These are phyloP conservation scores for Dactylella cylindrospora DNA, from an alignment of 2,329 filamentous ascomycete genomes.

Conservation along the genomic window DNA sequence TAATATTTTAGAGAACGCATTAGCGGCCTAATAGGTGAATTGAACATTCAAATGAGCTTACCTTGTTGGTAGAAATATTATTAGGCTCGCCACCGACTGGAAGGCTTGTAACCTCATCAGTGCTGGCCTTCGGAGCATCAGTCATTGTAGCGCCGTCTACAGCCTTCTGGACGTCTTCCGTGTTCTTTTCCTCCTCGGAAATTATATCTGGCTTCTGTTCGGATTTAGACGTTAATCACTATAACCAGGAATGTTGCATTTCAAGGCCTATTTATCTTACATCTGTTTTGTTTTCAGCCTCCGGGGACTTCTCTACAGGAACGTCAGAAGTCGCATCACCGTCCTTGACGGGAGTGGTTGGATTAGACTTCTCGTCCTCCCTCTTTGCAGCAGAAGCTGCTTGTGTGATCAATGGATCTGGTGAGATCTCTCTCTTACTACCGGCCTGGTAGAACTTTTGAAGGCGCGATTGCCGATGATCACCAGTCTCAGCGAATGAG, in stretches of 20 bases:
- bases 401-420: not conserved
- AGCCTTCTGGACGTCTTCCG: not conserved
- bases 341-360: not conserved
- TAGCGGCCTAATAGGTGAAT: no score
- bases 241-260: no score
- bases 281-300: not conserved
- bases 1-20: no score
- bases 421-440: not conserved
- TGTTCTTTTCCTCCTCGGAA: not conserved
- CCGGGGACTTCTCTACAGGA: constrained; percentile 4
- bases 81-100: no score
- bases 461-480: constrained; percentile 47
- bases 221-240: no score
- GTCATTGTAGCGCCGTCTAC: not conserved
- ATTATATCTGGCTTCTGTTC: not conserved
- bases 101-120: no score
- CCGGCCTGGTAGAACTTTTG: constrained; percentile 43
- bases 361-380: not conserved
- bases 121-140: not conserved
- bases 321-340: constrained; percentile 29
- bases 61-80: no score
- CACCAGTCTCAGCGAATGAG: constrained; percentile 48
- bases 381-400: not conserved
- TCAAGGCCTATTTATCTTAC: constrained; percentile 4
- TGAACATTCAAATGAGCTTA: no score